phyloP scores from a whole-genome alignment of 2,329 filamentous ascomycete species.

The Epichloe baconii region DNA sequence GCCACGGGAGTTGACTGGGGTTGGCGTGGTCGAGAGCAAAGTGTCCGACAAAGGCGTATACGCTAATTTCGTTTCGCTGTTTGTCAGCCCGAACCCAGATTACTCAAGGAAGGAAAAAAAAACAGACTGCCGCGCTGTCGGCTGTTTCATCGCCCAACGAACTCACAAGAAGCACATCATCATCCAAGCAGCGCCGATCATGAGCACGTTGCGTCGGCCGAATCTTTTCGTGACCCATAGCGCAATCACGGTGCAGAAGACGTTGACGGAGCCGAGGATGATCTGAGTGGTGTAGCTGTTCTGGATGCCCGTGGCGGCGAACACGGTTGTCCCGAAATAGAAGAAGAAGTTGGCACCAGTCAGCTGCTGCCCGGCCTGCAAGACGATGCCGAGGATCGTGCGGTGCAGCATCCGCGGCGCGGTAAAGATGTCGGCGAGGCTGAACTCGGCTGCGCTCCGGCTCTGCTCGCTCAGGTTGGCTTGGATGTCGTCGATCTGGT shows the following conservation, averaged over 20 bases:
- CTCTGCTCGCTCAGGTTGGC: conserved; percentile 36
- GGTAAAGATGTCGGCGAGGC: conserved; percentile 50
- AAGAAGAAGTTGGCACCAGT: conserved; percentile 59
- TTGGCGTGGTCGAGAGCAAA: conserved; percentile 28
- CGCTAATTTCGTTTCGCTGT: conserved; percentile 10
- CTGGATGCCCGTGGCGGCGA: conserved; percentile 48
- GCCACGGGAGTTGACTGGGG: conserved; percentile 31
- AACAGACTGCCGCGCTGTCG: no score
- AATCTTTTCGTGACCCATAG: conserved; percentile 53
- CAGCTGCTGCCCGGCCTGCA: conserved; percentile 55
- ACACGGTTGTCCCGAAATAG: conserved; percentile 54
- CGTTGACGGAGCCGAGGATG: conserved; percentile 55
- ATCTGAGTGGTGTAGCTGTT: conserved; percentile 57
- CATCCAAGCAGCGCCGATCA: conserved; percentile 50
- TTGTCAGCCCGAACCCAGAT: neutral
- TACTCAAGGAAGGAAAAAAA: no score
- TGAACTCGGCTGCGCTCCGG: conserved; percentile 30
- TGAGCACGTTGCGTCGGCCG: conserved; percentile 50
- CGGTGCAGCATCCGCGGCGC: conserved; percentile 54
- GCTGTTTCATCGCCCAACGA: neutral
- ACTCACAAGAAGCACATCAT: conserved; percentile 36
- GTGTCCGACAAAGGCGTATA: conserved; percentile 36
- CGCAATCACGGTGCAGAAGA: conserved; percentile 50
- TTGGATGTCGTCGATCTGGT: conserved; percentile 38
- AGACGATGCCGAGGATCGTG: conserved; percentile 45